A percentile compares a stretch with the other conserved stretches of the same genome.
Conservation (phyloP, 495 filamentous ascomycete genomes). For the Ramalina intermedia region DNA sequence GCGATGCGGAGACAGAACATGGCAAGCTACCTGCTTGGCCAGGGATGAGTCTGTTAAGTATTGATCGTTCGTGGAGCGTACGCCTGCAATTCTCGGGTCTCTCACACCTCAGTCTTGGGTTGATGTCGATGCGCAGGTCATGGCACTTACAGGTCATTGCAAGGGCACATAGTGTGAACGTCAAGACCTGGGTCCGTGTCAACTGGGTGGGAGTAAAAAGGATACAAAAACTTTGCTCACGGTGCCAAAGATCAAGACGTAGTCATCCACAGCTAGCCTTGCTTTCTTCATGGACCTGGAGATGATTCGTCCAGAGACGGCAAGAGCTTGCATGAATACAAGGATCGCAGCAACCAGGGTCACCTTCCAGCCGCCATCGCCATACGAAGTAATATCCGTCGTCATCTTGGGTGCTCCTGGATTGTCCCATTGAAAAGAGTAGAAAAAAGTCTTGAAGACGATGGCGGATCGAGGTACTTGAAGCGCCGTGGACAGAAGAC, state of each 20-base stretch:
- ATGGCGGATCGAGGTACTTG: too few relatives aligned
- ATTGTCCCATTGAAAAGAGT: too few relatives aligned
- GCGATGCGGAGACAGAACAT: not conserved
- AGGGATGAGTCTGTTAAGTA: not conserved
- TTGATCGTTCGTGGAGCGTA: not conserved
- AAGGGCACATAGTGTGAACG: constrained; percentile 9
- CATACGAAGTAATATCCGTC: constrained; percentile 3
- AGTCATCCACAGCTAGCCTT: constrained; percentile 17
- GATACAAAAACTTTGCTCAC: constrained; percentile 1
- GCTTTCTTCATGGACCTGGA: constrained; percentile 18
- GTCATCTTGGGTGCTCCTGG: too few relatives aligned
- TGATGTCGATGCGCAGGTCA: constrained; percentile 4
- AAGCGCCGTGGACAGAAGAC: too few relatives aligned
- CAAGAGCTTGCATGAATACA: constrained; percentile 14
- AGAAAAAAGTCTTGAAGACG: too few relatives aligned
- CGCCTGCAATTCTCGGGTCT: constrained; percentile 8
- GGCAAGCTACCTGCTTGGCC: not conserved
- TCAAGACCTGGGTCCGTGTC: constrained; percentile 1
- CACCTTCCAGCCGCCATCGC: constrained; percentile 14
- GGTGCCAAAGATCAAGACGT: constrained; percentile 18
- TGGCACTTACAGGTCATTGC: constrained; percentile 10
- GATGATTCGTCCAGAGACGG: constrained; percentile 20
- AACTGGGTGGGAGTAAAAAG: not conserved
- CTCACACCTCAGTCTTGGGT: not conserved
- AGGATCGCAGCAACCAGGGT: constrained; percentile 9